These are phyloP conservation scores for Cryptococcus sp. DNA, from an alignment of 1,284 basidiomycete species.

Conservation along the genomic window DNA sequence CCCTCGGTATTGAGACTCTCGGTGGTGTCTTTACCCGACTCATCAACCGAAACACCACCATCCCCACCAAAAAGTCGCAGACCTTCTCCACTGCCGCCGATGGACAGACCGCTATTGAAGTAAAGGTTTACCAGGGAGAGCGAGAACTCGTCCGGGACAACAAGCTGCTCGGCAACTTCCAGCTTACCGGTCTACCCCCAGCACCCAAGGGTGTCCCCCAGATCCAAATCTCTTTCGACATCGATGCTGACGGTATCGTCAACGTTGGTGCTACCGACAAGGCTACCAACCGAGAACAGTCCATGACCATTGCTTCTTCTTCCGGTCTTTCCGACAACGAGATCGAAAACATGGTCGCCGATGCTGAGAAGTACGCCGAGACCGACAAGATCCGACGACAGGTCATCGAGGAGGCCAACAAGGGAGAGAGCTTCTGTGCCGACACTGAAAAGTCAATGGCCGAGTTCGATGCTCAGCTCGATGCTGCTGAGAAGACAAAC, in stretches of 20 bases:
- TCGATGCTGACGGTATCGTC: constrained; percentile 96
- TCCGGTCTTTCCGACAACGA: constrained; percentile 98
- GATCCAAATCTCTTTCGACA: constrained; percentile 97
- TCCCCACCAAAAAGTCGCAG: constrained; percentile 98
- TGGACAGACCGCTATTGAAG: constrained; percentile 98
- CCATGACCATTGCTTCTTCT: constrained; percentile 89
- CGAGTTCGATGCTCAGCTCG: constrained; percentile 97
- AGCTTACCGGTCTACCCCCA: constrained; percentile 94
- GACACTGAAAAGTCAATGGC: constrained; percentile 95
- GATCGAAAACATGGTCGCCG: constrained; percentile 93
- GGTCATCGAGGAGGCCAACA: constrained; percentile 96
- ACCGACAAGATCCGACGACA: constrained; percentile 64
- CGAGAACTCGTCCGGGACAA: constrained; percentile 98
- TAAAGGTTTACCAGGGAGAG: constrained; percentile 99
- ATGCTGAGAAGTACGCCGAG: constrained; percentile 72
- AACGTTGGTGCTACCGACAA: constrained; percentile 76
- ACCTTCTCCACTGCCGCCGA: constrained; percentile 99
- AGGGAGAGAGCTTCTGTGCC: constrained; percentile 86
- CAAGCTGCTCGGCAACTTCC: constrained; percentile 98
- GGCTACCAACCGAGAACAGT: constrained; percentile 86
- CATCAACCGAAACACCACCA: constrained; percentile 89
- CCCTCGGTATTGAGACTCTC: constrained; percentile 95
- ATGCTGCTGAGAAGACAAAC: constrained; percentile 87
- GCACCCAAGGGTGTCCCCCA: constrained; percentile 98
- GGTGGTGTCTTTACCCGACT: constrained; percentile 98